These are phyloP conservation scores for Pseudogymnoascus verrucosus DNA, from an alignment of 2,329 filamentous ascomycete species.

Conservation along the genomic window DNA sequence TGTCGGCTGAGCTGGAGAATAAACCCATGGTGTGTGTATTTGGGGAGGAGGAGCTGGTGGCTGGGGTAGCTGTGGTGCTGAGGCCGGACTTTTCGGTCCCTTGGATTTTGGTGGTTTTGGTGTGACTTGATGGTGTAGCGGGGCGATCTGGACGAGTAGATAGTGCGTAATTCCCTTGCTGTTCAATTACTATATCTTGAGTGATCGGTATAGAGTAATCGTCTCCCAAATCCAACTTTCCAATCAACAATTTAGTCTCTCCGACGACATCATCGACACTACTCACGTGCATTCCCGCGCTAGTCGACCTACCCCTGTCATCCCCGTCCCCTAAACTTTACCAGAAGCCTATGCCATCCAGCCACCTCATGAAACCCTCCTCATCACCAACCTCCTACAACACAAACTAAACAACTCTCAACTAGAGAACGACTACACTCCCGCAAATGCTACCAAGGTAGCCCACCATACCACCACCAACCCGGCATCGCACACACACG, in stretches of 20 bases:
- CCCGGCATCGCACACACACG: background rate
- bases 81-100: background rate
- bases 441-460: slow-evolving; percentile 7
- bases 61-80: background rate
- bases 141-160: too few relatives aligned
- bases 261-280: background rate
- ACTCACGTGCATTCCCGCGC: background rate
- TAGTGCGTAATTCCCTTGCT: background rate
- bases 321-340: background rate
- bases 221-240: background rate
- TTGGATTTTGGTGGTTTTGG: background rate
- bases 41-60: background rate
- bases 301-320: slow-evolving; percentile 5
- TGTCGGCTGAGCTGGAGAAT: slow-evolving; percentile 31
- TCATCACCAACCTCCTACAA: background rate
- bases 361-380: slow-evolving; percentile 1
- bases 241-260: background rate
- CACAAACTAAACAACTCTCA: background rate
- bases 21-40: slow-evolving; percentile 40
- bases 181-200: background rate
- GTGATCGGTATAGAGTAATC: background rate
- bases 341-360: background rate
- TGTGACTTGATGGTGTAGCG: background rate
- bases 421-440: background rate
- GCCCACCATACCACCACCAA: background rate